phyloP scores from a whole-genome alignment of 495 filamentous ascomycete genomes.

The Parathielavia hyrcaniae region DNA sequence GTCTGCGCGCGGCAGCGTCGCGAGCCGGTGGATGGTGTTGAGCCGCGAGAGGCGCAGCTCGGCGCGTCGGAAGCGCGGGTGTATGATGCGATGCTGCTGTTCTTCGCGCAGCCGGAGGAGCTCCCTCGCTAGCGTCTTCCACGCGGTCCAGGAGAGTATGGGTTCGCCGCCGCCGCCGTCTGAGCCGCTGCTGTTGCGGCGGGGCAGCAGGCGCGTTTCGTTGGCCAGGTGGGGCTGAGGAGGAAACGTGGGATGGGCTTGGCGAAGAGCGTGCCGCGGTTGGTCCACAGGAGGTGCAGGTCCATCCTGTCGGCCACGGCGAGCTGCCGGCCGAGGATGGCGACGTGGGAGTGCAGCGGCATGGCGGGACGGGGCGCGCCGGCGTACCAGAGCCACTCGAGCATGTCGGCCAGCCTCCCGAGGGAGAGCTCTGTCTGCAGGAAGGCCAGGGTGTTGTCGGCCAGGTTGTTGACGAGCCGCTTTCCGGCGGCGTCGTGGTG shows the following conservation, averaged over 20 bases:
- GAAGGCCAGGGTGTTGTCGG: conserved; percentile 12
- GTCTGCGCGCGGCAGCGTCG: background rate
- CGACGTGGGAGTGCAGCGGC: conserved; percentile 12
- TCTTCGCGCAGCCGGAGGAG: conserved; percentile 3
- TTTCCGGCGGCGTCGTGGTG: conserved; percentile 11
- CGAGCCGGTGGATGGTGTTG: background rate
- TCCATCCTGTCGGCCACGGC: conserved; percentile 19
- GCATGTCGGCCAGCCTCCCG: conserved; percentile 10
- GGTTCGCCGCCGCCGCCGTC: too few species aligned
- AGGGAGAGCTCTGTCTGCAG: conserved; percentile 16
- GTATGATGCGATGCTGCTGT: background rate
- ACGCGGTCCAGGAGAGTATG: conserved; percentile 14
- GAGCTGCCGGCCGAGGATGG: conserved; percentile 8
- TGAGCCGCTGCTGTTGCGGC: too few species aligned
- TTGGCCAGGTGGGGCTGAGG: conserved; percentile 28
- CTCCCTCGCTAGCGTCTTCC: conserved; percentile 12
- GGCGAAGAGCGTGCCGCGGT: conserved; percentile 13
- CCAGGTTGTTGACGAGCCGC: conserved; percentile 9
- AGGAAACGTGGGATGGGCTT: conserved; percentile 21
- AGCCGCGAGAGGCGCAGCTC: background rate
- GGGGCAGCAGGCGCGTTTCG: conserved; percentile 31
- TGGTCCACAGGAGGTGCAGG: conserved; percentile 22
- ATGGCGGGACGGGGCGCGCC: conserved; percentile 14
- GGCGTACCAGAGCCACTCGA: conserved; percentile 20
- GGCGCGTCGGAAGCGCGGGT: conserved; percentile 12